Evolutionary conservation across 2,329 filamentous ascomycete genomes (phyloP).

Genomic region (Phoma sp.): DNA sequence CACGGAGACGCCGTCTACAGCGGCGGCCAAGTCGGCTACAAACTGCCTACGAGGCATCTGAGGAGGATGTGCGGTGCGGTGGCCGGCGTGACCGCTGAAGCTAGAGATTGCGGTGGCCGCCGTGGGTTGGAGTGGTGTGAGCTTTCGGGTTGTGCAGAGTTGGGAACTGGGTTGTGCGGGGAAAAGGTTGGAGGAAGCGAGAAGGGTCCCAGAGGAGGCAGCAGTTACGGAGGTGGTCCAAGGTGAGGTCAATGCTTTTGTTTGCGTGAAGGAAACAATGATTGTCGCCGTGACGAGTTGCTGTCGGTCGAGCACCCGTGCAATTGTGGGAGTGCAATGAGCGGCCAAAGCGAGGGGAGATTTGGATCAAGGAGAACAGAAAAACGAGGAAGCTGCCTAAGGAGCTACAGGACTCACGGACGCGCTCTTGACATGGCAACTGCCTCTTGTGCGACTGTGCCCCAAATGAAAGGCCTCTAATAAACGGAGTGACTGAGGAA

Average conservation of each 20-base stretch:
- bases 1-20: constrained; percentile 49
- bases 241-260: constrained; percentile 14
- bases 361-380: neutral
- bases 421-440: constrained; percentile 22
- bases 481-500: constrained; percentile 16
- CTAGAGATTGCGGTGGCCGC: neutral
- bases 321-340: neutral
- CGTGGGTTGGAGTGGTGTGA: neutral
- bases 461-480: constrained; percentile 5
- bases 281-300: neutral
- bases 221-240: neutral
- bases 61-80: constrained; percentile 11
- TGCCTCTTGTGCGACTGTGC: constrained; percentile 20
- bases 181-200: neutral
- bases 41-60: constrained; percentile 73
- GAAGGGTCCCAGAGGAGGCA: neutral
- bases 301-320: neutral
- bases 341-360: neutral
- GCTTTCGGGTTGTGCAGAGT: constrained; percentile 1
- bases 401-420: constrained; percentile 6
- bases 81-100: neutral
- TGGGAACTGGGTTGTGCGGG: neutral
- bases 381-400: neutral
- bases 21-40: constrained; percentile 63
- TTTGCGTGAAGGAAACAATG: constrained; percentile 4